These are phyloP conservation scores for Phlyctochytrium bullatum DNA, from an alignment of 192 early-diverging fungal species.

Conservation along the genomic window DNA sequence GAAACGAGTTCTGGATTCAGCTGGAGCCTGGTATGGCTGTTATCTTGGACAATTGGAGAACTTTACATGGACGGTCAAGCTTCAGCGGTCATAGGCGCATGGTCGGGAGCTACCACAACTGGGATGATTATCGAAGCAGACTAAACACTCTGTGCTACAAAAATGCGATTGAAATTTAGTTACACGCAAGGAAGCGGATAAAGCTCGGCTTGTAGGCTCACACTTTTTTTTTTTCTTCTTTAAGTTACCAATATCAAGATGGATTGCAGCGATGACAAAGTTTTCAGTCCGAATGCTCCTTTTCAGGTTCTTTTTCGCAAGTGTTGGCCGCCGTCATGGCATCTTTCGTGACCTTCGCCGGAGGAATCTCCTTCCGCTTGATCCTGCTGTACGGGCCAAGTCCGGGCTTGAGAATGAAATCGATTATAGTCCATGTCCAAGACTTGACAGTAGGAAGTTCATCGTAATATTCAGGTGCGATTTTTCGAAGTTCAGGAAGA, in stretches of 20 bases:
- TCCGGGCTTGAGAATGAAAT: constrained; percentile 70
- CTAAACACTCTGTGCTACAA: constrained; percentile 36
- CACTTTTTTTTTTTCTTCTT: no score
- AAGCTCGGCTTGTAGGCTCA: no score
- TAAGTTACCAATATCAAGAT: no score
- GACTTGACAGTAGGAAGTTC: constrained; percentile 76
- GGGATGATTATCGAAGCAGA: constrained; percentile 71
- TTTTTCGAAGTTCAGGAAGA: constrained; percentile 72
- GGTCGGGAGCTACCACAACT: constrained; percentile 67
- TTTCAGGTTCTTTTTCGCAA: no score
- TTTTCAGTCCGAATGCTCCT: no score
- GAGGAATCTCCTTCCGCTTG: constrained; percentile 13
- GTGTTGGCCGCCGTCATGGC: no score
- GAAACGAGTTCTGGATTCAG: constrained; percentile 65
- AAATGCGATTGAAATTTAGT: constrained; percentile 13
- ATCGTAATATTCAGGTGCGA: constrained; percentile 92
- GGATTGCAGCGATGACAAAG: no score
- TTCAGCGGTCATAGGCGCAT: constrained; percentile 73
- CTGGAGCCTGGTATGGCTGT: constrained; percentile 67
- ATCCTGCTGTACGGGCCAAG: constrained; percentile 67
- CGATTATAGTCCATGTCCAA: constrained; percentile 80
- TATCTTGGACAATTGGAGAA: constrained; percentile 83
- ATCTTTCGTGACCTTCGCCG: not conserved
- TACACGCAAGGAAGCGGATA: no score
- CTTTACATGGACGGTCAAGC: constrained; percentile 69